Conservation (phyloP, 1,284 basidiomycete species). For the Cutaneotrichosporon dermatis region DNA sequence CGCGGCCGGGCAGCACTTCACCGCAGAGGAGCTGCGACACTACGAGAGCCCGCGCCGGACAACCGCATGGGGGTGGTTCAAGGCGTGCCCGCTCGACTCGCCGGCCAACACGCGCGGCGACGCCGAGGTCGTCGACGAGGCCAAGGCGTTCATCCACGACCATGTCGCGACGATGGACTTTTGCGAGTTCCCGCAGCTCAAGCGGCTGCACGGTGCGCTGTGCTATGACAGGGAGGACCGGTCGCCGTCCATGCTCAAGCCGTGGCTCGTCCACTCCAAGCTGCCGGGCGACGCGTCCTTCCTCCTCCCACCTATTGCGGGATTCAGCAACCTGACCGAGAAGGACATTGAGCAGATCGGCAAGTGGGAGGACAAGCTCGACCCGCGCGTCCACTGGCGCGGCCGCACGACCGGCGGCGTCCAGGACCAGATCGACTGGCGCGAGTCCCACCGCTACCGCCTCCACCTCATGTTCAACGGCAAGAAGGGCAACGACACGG, state of each 20-base stretch:
- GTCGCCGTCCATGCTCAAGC: constrained; percentile 44
- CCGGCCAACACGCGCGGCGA: constrained; percentile 42
- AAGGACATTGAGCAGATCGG: constrained; percentile 30
- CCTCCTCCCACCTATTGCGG: constrained; percentile 45
- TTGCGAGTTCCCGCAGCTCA: constrained; percentile 52
- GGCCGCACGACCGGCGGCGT: constrained; percentile 49
- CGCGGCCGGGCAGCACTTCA: constrained; percentile 42
- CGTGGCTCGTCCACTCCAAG: constrained; percentile 47
- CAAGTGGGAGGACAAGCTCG: constrained; percentile 45
- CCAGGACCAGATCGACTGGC: constrained; percentile 44
- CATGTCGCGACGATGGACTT: constrained; percentile 53
- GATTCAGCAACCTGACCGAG: constrained; percentile 41
- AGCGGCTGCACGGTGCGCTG: constrained; percentile 47
- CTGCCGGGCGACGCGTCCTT: constrained; percentile 46
- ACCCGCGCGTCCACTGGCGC: constrained; percentile 49
- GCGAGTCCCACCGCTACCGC: constrained; percentile 47
- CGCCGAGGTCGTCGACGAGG: constrained; percentile 23
- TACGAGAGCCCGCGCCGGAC: constrained; percentile 47
- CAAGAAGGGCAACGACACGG: constrained; percentile 37
- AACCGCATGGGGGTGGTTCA: constrained; percentile 38
- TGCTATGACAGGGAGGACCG: constrained; percentile 42
- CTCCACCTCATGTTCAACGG: constrained; percentile 49
- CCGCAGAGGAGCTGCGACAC: constrained; percentile 41
- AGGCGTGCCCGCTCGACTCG: constrained; percentile 45
- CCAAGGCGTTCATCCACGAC: constrained; percentile 49